Conservation (phyloP, 202 grass and related monocot genomes). For the Brachypodium distachyon region DNA sequence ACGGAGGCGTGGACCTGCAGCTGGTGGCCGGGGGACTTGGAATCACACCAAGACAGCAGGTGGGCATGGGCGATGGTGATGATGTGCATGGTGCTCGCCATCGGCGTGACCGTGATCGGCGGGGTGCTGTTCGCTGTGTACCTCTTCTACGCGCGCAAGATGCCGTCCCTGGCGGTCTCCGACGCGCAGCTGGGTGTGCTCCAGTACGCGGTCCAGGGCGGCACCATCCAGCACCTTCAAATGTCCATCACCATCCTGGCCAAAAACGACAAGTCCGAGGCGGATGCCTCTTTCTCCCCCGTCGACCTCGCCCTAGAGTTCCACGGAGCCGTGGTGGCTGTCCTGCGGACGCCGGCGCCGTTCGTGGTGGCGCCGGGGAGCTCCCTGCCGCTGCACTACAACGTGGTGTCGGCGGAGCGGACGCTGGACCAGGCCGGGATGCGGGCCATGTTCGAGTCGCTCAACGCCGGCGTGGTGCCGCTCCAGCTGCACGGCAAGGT, state of each 20-base stretch:
- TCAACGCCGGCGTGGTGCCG: slow-evolving; percentile 26
- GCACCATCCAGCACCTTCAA: slow-evolving; percentile 7
- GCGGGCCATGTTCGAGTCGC: slow-evolving; percentile 13
- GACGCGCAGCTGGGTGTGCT: slow-evolving; percentile 24
- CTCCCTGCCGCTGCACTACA: slow-evolving; percentile 26
- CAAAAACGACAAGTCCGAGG: slow-evolving; percentile 35
- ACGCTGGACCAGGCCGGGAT: slow-evolving; percentile 23
- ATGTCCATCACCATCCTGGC: slow-evolving; percentile 24
- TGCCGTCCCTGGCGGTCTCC: slow-evolving; percentile 40
- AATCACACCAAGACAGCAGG: not conserved
- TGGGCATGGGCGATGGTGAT: slow-evolving; percentile 20
- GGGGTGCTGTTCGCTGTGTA: slow-evolving; percentile 32
- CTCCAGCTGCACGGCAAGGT: slow-evolving; percentile 33
- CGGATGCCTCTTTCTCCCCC: slow-evolving; percentile 26
- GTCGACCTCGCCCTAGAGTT: slow-evolving; percentile 22
- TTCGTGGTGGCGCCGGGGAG: slow-evolving; percentile 40
- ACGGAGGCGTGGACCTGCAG: not conserved
- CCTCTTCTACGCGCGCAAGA: slow-evolving; percentile 33
- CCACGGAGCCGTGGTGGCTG: slow-evolving; percentile 31
- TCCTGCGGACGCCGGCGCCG: slow-evolving; percentile 11
- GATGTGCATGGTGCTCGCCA: slow-evolving; percentile 12
- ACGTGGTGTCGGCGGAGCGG: slow-evolving; percentile 7
- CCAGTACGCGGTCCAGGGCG: not conserved
- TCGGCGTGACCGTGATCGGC: slow-evolving; percentile 28
- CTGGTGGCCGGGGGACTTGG: not conserved